Percentiles rank a stretch among this genome's conserved stretches.
Conservation (phyloP, 306 rosid genomes). For the Coriaria nepalensis region DNA sequence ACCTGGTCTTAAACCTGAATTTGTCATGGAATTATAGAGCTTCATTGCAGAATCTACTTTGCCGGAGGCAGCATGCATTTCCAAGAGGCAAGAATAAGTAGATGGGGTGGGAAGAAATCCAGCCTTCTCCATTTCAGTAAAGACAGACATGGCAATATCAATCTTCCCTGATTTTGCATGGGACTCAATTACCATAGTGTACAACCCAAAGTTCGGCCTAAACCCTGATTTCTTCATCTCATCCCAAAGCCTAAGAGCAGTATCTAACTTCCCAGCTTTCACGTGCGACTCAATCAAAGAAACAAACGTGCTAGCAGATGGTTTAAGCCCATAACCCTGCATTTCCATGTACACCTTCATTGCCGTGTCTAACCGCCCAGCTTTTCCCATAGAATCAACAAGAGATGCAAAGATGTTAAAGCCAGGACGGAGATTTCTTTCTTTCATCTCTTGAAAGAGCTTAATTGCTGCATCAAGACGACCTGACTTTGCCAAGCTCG, state of each 20-base stretch:
- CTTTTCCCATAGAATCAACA: constrained; percentile 94
- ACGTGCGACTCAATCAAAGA: constrained; percentile 80
- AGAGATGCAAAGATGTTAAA: constrained; percentile 47
- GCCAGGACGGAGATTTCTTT: constrained; percentile 49
- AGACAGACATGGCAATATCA: constrained; percentile 74
- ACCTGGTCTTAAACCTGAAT: constrained; percentile 79
- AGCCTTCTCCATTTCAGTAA: constrained; percentile 89
- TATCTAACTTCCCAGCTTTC: constrained; percentile 88
- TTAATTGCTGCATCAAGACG: constrained; percentile 86
- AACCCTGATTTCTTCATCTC: constrained; percentile 83
- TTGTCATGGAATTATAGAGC: constrained; percentile 81
- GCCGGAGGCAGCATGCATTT: constrained; percentile 88
- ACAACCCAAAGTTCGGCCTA: constrained; percentile 88
- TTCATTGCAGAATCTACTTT: constrained; percentile 85
- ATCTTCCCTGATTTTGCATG: constrained; percentile 92
- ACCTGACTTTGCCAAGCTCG: constrained; percentile 82
- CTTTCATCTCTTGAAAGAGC: constrained; percentile 83
- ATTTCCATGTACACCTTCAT: constrained; percentile 86
- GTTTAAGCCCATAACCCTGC: constrained; percentile 60
- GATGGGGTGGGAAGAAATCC: constrained; percentile 95
- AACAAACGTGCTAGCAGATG: constrained; percentile 53
- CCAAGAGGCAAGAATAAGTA: constrained; percentile 76
- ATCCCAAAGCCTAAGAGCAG: constrained; percentile 79
- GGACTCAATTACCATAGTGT: constrained; percentile 76
- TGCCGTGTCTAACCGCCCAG: constrained; percentile 72